Percentiles rank a stretch among this genome's conserved stretches.
phyloP scores from a whole-genome alignment of 2,329 filamentous ascomycete genomes.

The Neocucurbitaria cava region DNA sequence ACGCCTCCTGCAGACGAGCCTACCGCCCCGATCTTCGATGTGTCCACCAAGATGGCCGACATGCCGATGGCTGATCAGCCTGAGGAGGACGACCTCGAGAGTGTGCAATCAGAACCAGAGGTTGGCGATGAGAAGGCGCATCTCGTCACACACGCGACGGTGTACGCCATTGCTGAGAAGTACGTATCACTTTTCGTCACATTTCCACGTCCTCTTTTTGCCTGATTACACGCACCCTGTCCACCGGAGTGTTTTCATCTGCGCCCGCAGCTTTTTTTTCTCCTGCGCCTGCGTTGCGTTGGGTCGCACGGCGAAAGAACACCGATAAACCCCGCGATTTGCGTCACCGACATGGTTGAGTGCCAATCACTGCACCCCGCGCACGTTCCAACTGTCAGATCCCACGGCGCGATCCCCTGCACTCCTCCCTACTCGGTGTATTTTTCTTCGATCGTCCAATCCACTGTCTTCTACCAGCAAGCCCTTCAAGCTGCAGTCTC shows the following conservation, averaged over 20 bases:
- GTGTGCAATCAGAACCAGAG: conserved; percentile 38
- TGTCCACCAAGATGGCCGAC: conserved; percentile 38
- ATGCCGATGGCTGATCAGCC: conserved; percentile 45
- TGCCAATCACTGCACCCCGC: conserved; percentile 30
- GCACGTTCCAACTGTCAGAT: conserved; percentile 17
- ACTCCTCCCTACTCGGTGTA: conserved; percentile 7
- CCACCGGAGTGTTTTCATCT: conserved; percentile 11
- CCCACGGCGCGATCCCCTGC: conserved; percentile 1
- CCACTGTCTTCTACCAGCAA: conserved; percentile 4
- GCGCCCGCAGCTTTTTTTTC: conserved; percentile 16
- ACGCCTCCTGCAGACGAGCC: conserved; percentile 37
- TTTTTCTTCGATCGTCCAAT: conserved; percentile 26
- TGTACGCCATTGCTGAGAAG: conserved; percentile 60
- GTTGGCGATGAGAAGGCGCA: conserved; percentile 50
- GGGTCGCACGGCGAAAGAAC: conserved; percentile 29
- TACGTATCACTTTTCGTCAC: conserved; percentile 36
- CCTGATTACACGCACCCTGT: conserved; percentile 20
- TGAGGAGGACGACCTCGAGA: conserved; percentile 39
- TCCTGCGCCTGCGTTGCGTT: conserved; percentile 24
- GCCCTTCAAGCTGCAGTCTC: conserved; percentile 14
- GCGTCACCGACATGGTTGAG: conserved; percentile 30
- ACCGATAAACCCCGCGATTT: conserved; percentile 40
- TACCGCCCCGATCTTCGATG: conserved; percentile 27
- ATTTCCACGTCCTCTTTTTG: conserved; percentile 15
- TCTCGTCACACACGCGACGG: conserved; percentile 55